phyloP scores from a whole-genome alignment of 2,329 filamentous ascomycete species.

The Aspergillus quadricinctus region DNA sequence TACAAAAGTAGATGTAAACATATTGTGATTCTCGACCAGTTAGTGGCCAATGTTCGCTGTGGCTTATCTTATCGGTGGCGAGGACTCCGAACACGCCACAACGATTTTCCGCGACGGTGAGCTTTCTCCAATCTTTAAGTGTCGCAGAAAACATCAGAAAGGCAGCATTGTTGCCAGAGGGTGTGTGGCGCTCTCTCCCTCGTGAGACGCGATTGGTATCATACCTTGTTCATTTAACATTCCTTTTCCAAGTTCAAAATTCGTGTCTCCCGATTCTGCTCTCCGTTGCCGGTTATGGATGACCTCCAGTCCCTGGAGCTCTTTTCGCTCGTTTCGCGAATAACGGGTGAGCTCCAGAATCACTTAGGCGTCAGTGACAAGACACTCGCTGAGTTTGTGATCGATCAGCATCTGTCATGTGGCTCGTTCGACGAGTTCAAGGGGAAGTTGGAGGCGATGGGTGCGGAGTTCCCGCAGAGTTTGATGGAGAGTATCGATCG shows the following conservation, averaged over 20 bases:
- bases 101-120: slow-evolving; percentile 33
- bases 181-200: slow-evolving; percentile 20
- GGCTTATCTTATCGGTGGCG: slow-evolving; percentile 34
- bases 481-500: slow-evolving; percentile 89
- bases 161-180: slow-evolving; percentile 12
- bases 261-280: slow-evolving; percentile 1
- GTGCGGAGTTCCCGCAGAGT: slow-evolving; percentile 78
- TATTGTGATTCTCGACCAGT: neutral
- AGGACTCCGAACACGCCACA: slow-evolving; percentile 22
- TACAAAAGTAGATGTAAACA: neutral
- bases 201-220: neutral
- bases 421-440: slow-evolving; percentile 69
- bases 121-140: slow-evolving; percentile 12
- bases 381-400: slow-evolving; percentile 93
- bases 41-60: neutral
- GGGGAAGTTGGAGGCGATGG: slow-evolving; percentile 67
- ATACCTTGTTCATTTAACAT: neutral
- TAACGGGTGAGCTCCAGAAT: slow-evolving; percentile 91
- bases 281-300: slow-evolving; percentile 58
- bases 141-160: slow-evolving; percentile 2
- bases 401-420: slow-evolving; percentile 79
- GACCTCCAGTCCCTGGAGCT: slow-evolving; percentile 88
- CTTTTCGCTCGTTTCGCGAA: slow-evolving; percentile 88
- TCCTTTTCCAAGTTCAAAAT: neutral
- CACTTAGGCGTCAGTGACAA: slow-evolving; percentile 90